Conservation (phyloP, 2,329 filamentous ascomycete genomes). For the Akanthomyces lecanii region DNA sequence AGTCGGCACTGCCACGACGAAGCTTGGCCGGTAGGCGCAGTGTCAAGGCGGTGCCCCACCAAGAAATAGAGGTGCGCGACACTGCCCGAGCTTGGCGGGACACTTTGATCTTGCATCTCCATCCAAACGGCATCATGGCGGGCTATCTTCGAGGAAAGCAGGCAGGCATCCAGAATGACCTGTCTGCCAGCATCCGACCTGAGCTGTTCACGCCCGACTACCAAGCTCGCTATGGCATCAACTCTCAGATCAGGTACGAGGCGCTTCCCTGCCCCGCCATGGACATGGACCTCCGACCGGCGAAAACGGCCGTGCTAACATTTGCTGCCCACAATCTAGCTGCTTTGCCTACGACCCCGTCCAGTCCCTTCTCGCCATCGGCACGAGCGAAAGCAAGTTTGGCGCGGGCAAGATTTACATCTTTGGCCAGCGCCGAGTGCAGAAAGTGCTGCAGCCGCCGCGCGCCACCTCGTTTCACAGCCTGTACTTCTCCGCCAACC, state of each 20-base stretch:
- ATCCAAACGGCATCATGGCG: slow-evolving; percentile 55
- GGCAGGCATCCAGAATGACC: slow-evolving; percentile 84
- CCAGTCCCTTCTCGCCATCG: slow-evolving; percentile 88
- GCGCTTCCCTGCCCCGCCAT: neutral
- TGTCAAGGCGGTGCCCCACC: slow-evolving; percentile 5
- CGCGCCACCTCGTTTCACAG: slow-evolving; percentile 70
- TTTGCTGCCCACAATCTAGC: slow-evolving; percentile 42
- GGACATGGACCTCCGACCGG: slow-evolving; percentile 6
- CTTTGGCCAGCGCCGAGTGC: slow-evolving; percentile 76
- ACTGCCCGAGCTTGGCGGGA: neutral
- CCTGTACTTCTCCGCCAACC: slow-evolving; percentile 81
- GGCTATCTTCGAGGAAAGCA: slow-evolving; percentile 89
- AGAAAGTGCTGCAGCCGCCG: slow-evolving; percentile 67
- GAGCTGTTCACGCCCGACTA: slow-evolving; percentile 81
- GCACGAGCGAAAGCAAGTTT: slow-evolving; percentile 82
- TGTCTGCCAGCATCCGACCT: slow-evolving; percentile 74
- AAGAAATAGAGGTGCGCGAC: slow-evolving; percentile 3
- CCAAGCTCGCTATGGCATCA: slow-evolving; percentile 77
- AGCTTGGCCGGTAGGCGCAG: neutral
- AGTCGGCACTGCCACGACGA: neutral
- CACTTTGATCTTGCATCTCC: slow-evolving; percentile 14
- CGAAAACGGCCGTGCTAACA: slow-evolving; percentile 20
- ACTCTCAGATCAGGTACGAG: slow-evolving; percentile 62
- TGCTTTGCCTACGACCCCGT: slow-evolving; percentile 88
- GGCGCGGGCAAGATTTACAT: slow-evolving; percentile 86